Evolutionary conservation across 2,329 filamentous ascomycete genomes (phyloP), one percentile per base, ranked within the genome.

Genomic region (Ceratocystis ficicola): DNA sequence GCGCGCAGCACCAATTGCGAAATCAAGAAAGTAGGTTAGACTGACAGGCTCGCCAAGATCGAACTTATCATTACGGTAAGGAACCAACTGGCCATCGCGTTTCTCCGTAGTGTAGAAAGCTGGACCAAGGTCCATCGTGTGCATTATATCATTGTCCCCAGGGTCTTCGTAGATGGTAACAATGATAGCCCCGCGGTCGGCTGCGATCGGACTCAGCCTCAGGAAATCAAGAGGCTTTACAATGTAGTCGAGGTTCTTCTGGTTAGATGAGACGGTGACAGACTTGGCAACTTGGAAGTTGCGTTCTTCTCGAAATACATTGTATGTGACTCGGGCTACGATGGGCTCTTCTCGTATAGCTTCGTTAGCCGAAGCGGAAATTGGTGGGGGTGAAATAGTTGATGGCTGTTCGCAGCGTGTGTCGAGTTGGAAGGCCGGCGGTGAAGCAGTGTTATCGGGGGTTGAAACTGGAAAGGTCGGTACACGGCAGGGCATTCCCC

Each of bases 1-100:
- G 74, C 95, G 85, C 5, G 88, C 84, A 1, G 92, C 89, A 28
- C 92, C 92, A 67, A 96, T 89, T 36, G 92, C 93, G 73, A 96
- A 96, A 71, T 95, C 88, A 32, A 97, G 81, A 71, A 96, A 96
- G 17, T 84, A 80, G 60, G 87, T 81, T 5, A 96, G 77, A 59
- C 86, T 85, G 55, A 94, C 85, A 46, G 84, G 82, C 20, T 82
- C 79, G 20, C 79, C 78, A 1, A 85, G 78, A 1, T 74, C 75
- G 46, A 78, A 77, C n/a, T 78, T 74, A 46, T 77, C 73, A 48
- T 75, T 78, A 44, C 75, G 75, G 66, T 77, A 73, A 0, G 76
- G 76, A 46, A 79, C 77, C 70, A 79, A 81, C 28, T 74, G 74
- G 64, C 84, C 83, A 44, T 79, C 81, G 2, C 78, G 74, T 65